phyloP scores from a whole-genome alignment of 345 rosid species.

The Angophora floribunda region DNA sequence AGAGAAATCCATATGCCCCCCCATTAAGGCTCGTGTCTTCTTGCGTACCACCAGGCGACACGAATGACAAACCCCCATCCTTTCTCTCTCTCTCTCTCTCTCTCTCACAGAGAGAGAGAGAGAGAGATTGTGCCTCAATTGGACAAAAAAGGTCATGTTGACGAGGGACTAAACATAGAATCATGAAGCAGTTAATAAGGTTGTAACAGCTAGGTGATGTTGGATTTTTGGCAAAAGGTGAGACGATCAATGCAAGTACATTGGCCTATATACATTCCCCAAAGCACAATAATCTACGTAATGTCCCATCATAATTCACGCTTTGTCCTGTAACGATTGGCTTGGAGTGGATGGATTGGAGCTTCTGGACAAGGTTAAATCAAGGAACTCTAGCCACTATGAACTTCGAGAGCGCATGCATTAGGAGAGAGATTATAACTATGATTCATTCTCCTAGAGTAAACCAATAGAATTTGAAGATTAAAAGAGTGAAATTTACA shows the following conservation, averaged over 20 bases:
- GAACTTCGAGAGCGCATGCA: not conserved
- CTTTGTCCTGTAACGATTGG: not conserved
- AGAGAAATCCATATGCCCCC: not conserved
- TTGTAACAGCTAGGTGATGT: not conserved
- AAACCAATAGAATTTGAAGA: not conserved
- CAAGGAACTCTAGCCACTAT: not conserved
- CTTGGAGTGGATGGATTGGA: not conserved
- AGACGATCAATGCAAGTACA: not conserved
- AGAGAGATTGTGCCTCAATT: not conserved
- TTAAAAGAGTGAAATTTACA: not conserved
- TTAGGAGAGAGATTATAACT: not conserved
- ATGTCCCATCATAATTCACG: not conserved
- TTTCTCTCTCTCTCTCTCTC: not conserved
- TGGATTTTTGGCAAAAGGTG: not conserved
- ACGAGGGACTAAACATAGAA: not conserved
- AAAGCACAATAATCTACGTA: not conserved
- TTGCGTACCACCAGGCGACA: slow-evolving; percentile 5
- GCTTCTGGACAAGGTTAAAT: not conserved
- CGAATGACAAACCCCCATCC: not conserved
- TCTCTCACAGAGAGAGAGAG: not conserved
- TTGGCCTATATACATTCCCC: not conserved
- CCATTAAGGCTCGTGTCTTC: slow-evolving; percentile 2
- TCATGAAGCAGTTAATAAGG: not conserved
- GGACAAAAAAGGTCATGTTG: not conserved
- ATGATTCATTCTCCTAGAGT: not conserved